Conservation (phyloP, 495 filamentous ascomycete genomes). For the Xylaria nigripes region DNA sequence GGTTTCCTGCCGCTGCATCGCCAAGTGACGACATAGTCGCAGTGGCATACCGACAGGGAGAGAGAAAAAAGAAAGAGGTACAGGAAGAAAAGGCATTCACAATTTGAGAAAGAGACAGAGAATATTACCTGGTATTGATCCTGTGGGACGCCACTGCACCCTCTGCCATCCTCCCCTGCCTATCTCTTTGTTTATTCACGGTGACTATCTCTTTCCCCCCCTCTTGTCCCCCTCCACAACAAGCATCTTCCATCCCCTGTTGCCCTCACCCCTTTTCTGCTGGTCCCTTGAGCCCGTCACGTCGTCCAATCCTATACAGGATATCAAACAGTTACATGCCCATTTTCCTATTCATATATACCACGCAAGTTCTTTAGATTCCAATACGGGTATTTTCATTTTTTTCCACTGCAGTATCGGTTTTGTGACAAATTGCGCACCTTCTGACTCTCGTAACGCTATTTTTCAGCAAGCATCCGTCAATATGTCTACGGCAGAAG, state of each 20-base stretch:
- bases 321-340: not conserved
- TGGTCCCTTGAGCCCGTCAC: not conserved
- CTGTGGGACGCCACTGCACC: not conserved
- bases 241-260: not conserved
- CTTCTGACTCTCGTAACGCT: conserved; percentile 12
- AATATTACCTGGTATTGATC: not conserved
- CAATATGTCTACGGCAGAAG: conserved; percentile 57
- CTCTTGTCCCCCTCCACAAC: not conserved
- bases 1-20: conserved; percentile 3
- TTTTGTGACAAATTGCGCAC: not conserved
- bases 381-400: not conserved
- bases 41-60: not conserved
- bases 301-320: not conserved
- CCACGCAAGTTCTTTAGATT: not conserved
- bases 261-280: not conserved
- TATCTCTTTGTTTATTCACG: not conserved
- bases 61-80: not conserved
- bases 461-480: conserved; percentile 9
- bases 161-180: not conserved
- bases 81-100: not conserved
- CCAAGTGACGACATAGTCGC: conserved; percentile 13
- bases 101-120: not conserved
- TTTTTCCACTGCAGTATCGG: not conserved
- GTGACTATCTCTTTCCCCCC: not conserved
- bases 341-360: not conserved